A percentile compares a stretch with the other conserved stretches of the same genome.
Evolutionary conservation across 1,139 yeast species (phyloP).

Genomic region (Scheffersomyces quercinus): DNA sequence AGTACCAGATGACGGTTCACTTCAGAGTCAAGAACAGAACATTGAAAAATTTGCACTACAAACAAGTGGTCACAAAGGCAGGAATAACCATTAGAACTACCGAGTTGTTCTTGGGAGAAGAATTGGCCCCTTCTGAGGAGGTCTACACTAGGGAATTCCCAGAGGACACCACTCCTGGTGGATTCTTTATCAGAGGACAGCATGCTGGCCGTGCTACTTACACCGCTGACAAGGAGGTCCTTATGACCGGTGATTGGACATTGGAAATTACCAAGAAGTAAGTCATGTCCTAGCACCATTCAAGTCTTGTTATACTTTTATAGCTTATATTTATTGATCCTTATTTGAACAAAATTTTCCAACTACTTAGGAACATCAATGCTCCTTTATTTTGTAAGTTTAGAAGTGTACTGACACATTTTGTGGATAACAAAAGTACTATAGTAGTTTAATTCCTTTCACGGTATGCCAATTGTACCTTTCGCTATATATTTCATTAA

Average conservation of each 20-base stretch:
- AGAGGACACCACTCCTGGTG: conserved; percentile 43
- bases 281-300: background rate
- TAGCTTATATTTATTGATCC: too few species aligned
- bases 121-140: conserved; percentile 32
- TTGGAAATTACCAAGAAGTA: conserved; percentile 34
- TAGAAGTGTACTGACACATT: too few species aligned
- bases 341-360: background rate
- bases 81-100: conserved; percentile 38
- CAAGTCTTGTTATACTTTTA: too few species aligned
- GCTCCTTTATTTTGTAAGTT: too few species aligned
- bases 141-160: conserved; percentile 30
- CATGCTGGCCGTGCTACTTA: conserved; percentile 38
- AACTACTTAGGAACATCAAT: background rate
- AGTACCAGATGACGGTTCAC: conserved; percentile 34
- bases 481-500: too few species aligned
- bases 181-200: conserved; percentile 40
- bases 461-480: too few species aligned
- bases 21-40: conserved; percentile 34
- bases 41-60: conserved; percentile 35
- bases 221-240: conserved; percentile 31
- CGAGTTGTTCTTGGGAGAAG: conserved; percentile 31
- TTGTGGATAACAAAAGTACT: too few species aligned
- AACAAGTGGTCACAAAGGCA: conserved; percentile 40
- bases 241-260: conserved; percentile 34
- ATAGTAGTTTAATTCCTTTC: too few species aligned